Base-by-base conservation (phyloP, 148 eudicot genomes). In the Euryodendron excelsum region DNA sequence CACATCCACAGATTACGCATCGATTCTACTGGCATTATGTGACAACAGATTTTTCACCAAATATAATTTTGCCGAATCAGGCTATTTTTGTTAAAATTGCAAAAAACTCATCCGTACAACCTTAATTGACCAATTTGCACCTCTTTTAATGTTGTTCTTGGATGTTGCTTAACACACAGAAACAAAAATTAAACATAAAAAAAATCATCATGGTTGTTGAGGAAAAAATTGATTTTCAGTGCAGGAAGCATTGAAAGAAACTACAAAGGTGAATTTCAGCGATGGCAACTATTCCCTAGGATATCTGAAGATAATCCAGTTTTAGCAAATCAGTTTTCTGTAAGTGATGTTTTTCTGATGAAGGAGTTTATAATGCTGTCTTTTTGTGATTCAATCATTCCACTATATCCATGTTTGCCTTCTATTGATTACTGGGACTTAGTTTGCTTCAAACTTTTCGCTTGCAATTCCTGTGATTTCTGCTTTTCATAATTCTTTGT, bases 231-330 rank as follows among this genome's bases (percentile, higher is more conserved):
- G 76, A 72, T 64, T 59, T 30, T 52, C 87, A 96, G 99, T 78
- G 96, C 97, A 73, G 99, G 99, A 83, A 96, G 99, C 91, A 93
- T 96, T 60, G 99, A 97, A 66, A 89, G 99, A 90, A 93, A 88
- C 81, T 93, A 85, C 84, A 96, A 83, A 86, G 99, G 99, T 60
- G 98, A 90, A 84, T 96, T 96, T 86, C 88, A 88, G 84, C 91
- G 98, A 33, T 96, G 91, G 94, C 98, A 96, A 80, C 85, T 96
- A 55, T 96, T 91, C 82, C 94, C 99, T 56, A 79, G 88, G 79
- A 82, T 79, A 73, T 93, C 94, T 86, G 98, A 91, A 86, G 91
- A 89, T 79, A 87, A 91, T 78, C 98, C 99, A 74, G 89, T 96
- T 80, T 81, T 93, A 80, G 97, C 94, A 72, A 93, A 96, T 87